phyloP scores from a whole-genome alignment of 2,329 filamentous ascomycete species.

The Mariannaea elegans region DNA sequence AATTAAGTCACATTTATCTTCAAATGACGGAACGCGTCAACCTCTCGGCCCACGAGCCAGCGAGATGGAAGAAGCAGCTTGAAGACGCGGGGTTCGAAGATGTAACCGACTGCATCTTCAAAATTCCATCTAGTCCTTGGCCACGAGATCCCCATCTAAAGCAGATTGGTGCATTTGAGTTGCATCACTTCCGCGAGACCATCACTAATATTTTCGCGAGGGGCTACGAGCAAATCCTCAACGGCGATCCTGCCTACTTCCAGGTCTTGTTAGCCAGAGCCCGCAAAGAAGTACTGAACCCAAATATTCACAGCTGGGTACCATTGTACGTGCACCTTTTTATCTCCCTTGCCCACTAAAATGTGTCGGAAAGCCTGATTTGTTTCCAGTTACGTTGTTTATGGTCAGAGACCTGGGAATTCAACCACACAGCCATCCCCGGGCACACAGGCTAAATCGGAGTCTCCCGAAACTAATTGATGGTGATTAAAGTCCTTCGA shows the following conservation, averaged over 20 bases:
- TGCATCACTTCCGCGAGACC: slow-evolving; percentile 36
- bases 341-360: not conserved
- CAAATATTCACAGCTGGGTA: slow-evolving; percentile 37
- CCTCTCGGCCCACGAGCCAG: slow-evolving; percentile 33
- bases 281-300: slow-evolving; percentile 31
- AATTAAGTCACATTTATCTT: slow-evolving; percentile 35
- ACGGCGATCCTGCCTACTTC: slow-evolving; percentile 34
- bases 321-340: slow-evolving; percentile 29
- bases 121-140: slow-evolving; percentile 44
- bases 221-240: slow-evolving; percentile 35
- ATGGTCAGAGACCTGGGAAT: slow-evolving; percentile 19
- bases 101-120: slow-evolving; percentile 39
- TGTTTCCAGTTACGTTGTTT: slow-evolving; percentile 20
- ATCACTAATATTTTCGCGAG: slow-evolving; percentile 34
- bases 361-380: not conserved
- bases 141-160: slow-evolving; percentile 42
- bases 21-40: slow-evolving; percentile 34
- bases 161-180: slow-evolving; percentile 39
- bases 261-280: slow-evolving; percentile 32
- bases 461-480: not conserved
- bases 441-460: not conserved
- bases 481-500: no score
- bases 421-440: not conserved
- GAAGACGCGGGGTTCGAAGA: slow-evolving; percentile 44
- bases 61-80: slow-evolving; percentile 37